Evolutionary conservation across 345 rosid species (phyloP), one percentile per base, ranked within the genome.

Genomic region (Leavenworthia alabamica): DNA sequence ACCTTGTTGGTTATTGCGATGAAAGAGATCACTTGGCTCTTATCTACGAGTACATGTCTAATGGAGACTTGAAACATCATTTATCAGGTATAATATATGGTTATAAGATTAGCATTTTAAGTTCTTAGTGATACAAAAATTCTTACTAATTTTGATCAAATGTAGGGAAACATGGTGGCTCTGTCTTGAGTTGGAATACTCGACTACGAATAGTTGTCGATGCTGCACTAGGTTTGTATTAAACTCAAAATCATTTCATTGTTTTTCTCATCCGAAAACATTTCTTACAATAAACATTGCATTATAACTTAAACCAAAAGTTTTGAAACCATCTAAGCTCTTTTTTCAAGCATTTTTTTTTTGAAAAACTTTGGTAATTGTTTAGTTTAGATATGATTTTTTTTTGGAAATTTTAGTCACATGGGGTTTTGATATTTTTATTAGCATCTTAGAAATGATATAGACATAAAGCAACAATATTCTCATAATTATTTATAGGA

Each of bases 41-140:
- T 0, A 66, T 77, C 31, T 73, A 77, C 0, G 81, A 77, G 53
- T 77, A 43, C 73, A 73, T 70, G 75, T 33, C 75, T 3, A 61
- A 36, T 4, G 12, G 4, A 27, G 51, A 50, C 26, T 53, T 61
- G 16, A n/a, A 17, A 35, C 1, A 60, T 2, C 54, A 62, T 54
- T 33, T 62, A 33, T 46, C 43, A 54, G 67, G 67, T 62, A 27
- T 17, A 8, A 6, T 53, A 37, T 11, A 1, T 22, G 26, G 9
- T 29, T 11, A 35, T 35, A 35, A 6, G 16, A 16, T 29, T 16
- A 24, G 22, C 39, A 50, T 14, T 50, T 41, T 15, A 41, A 3
- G 8, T 29, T 50, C 39, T 51, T 23, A 22, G 6, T 10, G n/a
- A 12, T 6, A 3, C 16, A 5, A 26, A 7, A 48, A 37, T 13